Evolutionary conservation across 2,329 filamentous ascomycete genomes (phyloP).

Genomic region (Penicillium sp.): DNA sequence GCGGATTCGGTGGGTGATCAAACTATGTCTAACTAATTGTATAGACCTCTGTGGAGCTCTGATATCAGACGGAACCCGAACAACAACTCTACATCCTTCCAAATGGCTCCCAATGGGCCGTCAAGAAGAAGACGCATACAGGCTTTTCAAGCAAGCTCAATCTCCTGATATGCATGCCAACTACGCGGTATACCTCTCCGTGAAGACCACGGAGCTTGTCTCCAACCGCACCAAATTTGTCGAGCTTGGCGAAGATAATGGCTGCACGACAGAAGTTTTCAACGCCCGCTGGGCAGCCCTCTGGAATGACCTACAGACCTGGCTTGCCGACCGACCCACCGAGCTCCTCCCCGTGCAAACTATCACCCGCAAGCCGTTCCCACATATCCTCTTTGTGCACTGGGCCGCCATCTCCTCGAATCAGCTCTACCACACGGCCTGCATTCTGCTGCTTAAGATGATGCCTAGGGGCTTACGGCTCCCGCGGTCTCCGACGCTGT

Average conservation of each 20-base stretch:
- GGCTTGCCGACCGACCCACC: conserved; percentile 52
- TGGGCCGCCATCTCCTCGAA: conserved; percentile 63
- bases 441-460: conserved; percentile 56
- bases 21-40: conserved; percentile 3
- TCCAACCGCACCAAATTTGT: conserved; percentile 55
- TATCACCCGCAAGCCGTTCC: conserved; percentile 53
- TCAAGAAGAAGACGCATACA: conserved; percentile 41
- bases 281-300: conserved; percentile 53
- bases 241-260: conserved; percentile 54
- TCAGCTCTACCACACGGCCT: conserved; percentile 62
- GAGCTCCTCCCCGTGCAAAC: conserved; percentile 55
- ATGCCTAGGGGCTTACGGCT: conserved; percentile 43
- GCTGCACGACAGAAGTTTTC: conserved; percentile 49
- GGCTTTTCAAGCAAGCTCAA: conserved; percentile 43
- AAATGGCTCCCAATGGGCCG: conserved; percentile 54
- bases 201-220: conserved; percentile 58
- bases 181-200: conserved; percentile 62
- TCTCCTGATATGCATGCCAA: conserved; percentile 63
- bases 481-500: conserved; percentile 33
- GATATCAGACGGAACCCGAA: conserved; percentile 57
- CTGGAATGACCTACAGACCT: conserved; percentile 57
- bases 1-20: not conserved
- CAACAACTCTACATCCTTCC: conserved; percentile 54
- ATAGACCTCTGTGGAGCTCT: conserved; percentile 60
- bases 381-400: conserved; percentile 58